Conservation (phyloP, 352 stramenopile species). For the Phytophthora brassicae region DNA sequence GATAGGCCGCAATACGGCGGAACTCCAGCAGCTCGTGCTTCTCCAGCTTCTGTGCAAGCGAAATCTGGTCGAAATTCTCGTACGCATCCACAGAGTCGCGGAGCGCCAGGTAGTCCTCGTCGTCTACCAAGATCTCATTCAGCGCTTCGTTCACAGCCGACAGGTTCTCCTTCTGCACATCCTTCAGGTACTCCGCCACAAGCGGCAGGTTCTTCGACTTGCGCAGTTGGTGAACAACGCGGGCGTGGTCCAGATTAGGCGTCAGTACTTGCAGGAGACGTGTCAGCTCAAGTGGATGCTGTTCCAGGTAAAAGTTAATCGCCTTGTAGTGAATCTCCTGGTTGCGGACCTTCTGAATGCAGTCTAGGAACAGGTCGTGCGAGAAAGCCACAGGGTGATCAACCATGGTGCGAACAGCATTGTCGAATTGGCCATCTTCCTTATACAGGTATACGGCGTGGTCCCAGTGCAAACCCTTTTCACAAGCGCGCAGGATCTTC, state of each 20-base stretch:
- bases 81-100: conserved; percentile 98
- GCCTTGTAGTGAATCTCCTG: conserved; percentile 99
- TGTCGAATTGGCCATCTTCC: conserved; percentile 99
- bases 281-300: conserved; percentile 97
- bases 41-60: conserved; percentile 97
- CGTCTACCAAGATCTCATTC: conserved; percentile 96
- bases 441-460: conserved; percentile 99
- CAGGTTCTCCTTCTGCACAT: conserved; percentile 98
- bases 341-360: conserved; percentile 99
- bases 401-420: conserved; percentile 99
- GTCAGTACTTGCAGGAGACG: conserved; percentile 98
- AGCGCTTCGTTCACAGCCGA: conserved; percentile 99
- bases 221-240: conserved; percentile 98
- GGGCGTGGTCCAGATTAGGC: conserved; percentile 97
- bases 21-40: conserved; percentile 99
- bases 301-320: conserved; percentile 98
- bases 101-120: conserved; percentile 98
- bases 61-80: conserved; percentile 99
- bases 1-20: conserved; percentile 98
- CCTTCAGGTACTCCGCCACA: conserved; percentile 97
- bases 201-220: conserved; percentile 98
- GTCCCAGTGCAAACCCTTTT: conserved; percentile 98
- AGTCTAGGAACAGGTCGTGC: conserved; percentile 99
- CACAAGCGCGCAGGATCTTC: conserved; percentile 97
- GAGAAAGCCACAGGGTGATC: conserved; percentile 97